Percentiles rank a stretch among this genome's conserved stretches.
Evolutionary conservation across 208 protist species (phyloP).

Genomic region (Leishmania aethiopica): DNA sequence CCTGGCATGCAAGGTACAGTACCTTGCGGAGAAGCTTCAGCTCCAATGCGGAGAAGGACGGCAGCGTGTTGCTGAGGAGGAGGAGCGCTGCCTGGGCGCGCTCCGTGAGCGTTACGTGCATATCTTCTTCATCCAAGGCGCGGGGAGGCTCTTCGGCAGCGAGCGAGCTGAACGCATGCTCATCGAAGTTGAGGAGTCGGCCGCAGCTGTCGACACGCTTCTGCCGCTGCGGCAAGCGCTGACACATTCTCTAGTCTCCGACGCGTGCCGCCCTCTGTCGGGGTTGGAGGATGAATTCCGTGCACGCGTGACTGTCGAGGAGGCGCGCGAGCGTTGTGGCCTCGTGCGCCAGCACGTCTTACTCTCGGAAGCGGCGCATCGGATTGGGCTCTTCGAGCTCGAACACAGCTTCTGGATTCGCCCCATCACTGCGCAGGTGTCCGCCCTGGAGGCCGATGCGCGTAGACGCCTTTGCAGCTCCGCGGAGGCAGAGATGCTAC

Average conservation of each 20-base stretch:
- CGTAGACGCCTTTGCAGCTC: slow-evolving; percentile 10
- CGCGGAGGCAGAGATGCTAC: not conserved
- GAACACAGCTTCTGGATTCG: not conserved
- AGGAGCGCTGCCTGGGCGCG: slow-evolving; percentile 8
- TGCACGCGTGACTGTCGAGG: not conserved
- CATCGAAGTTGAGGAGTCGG: slow-evolving; percentile 28
- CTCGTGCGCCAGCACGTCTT: slow-evolving; percentile 5
- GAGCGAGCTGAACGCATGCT: slow-evolving; percentile 35
- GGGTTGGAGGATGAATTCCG: slow-evolving; percentile 20
- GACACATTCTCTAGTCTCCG: slow-evolving; percentile 6
- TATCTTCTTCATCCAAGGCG: slow-evolving; percentile 24
- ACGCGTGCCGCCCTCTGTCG: slow-evolving; percentile 18
- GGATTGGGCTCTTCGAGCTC: not conserved
- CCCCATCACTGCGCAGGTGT: not conserved
- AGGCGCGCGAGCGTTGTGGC: not conserved
- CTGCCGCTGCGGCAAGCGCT: slow-evolving; percentile 19
- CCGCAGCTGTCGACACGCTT: slow-evolving; percentile 12
- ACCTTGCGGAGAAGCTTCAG: slow-evolving; percentile 5
- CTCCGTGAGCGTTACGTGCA: slow-evolving; percentile 34
- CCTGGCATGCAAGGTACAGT: slow-evolving; percentile 11
- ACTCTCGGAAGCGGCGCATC: not conserved
- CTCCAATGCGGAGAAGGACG: not conserved
- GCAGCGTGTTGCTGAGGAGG: slow-evolving; percentile 8
- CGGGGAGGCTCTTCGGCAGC: slow-evolving; percentile 25
- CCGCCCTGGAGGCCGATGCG: not conserved